phyloP scores from a whole-genome alignment of 2,329 filamentous ascomycete species.

The Colletotrichum chrysophilum region DNA sequence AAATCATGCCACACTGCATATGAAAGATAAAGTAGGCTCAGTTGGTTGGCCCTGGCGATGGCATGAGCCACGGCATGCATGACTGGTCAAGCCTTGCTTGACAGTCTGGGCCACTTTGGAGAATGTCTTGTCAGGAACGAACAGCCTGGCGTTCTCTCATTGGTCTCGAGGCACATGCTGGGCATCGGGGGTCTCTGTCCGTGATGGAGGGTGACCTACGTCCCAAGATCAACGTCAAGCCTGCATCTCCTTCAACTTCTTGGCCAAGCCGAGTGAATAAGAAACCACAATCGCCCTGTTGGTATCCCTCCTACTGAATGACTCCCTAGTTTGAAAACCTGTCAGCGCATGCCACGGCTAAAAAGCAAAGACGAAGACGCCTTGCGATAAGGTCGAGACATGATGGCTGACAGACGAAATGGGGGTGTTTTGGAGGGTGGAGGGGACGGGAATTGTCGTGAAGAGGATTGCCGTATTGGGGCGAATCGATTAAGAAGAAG shows the following conservation, averaged over 20 bases:
- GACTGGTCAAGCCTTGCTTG: neutral
- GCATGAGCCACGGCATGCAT: neutral
- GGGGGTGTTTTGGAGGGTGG: neutral
- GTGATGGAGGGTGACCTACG: neutral
- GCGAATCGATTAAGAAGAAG: neutral
- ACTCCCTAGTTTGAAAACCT: neutral
- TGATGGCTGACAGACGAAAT: neutral
- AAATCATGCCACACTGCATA: neutral
- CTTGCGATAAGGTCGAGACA: constrained; percentile 13
- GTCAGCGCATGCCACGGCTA: neutral
- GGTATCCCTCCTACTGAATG: neutral
- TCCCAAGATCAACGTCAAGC: neutral
- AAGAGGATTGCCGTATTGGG: constrained; percentile 17
- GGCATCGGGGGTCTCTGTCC: neutral
- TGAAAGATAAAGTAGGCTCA: neutral
- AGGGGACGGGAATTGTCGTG: neutral
- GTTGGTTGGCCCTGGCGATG: neutral
- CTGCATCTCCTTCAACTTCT: neutral
- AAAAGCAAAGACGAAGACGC: neutral
- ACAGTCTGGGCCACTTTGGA: neutral
- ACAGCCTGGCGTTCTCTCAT: neutral
- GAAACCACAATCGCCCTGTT: neutral
- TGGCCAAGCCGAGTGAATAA: neutral
- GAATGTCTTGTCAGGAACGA: constrained; percentile 16
- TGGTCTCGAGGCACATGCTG: constrained; percentile 1